Percentiles rank a stretch among this genome's conserved stretches.
Conservation (phyloP, 495 filamentous ascomycete species). For the Halenospora varia region DNA sequence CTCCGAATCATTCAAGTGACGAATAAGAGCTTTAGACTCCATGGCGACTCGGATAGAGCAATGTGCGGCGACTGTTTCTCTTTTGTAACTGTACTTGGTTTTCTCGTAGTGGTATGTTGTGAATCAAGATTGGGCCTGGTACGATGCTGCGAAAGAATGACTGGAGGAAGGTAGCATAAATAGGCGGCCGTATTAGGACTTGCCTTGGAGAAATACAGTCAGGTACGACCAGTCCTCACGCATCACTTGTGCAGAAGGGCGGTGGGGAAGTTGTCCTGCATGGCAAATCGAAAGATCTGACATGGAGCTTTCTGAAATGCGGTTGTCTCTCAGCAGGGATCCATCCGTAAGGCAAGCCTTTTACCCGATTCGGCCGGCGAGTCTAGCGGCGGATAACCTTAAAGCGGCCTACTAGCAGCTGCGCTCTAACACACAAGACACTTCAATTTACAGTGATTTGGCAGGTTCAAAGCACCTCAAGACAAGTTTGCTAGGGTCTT, state of each 20-base stretch:
- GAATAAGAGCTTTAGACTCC: conserved; percentile 48
- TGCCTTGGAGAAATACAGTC: neutral
- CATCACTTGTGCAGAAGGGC: neutral
- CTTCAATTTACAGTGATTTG: no score
- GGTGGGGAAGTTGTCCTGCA: neutral
- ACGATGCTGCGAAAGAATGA: no score
- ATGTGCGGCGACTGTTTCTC: no score
- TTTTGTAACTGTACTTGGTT: no score
- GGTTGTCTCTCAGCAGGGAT: neutral
- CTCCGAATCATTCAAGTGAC: conserved; percentile 61
- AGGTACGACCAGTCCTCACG: neutral
- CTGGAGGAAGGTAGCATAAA: no score
- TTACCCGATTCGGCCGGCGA: neutral
- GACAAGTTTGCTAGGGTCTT: no score
- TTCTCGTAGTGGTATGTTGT: no score
- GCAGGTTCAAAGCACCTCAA: no score
- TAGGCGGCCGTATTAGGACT: no score
- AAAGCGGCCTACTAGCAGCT: neutral
- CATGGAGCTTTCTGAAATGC: neutral
- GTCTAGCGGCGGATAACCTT: neutral
- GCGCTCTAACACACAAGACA: no score
- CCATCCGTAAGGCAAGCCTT: neutral
- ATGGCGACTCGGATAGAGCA: neutral
- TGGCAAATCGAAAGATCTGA: neutral
- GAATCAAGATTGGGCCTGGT: no score